These are phyloP conservation scores for Dioscorea zingiberensis DNA, from an alignment of 106 monocot species.

Conservation along the genomic window DNA sequence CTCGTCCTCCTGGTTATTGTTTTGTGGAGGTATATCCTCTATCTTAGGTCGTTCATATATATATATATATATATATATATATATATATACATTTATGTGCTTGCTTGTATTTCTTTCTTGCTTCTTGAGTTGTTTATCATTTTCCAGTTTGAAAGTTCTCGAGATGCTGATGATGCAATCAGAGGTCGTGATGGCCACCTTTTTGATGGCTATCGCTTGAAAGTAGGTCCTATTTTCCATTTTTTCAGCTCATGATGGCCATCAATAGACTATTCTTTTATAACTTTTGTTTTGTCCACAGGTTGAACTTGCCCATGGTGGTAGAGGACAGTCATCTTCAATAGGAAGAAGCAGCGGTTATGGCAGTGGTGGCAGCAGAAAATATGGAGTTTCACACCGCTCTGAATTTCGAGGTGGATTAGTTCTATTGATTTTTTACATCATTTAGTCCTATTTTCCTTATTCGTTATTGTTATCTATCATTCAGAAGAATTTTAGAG, in stretches of 20 bases:
- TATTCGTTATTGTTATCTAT: neutral
- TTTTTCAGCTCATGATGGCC: too few relatives aligned
- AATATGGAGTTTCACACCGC: slow-evolving; percentile 48
- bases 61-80: too few relatives aligned
- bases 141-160: slow-evolving; percentile 68
- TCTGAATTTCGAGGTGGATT: slow-evolving; percentile 65
- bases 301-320: slow-evolving; percentile 86
- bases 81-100: too few relatives aligned
- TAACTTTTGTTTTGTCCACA: slow-evolving; percentile 1
- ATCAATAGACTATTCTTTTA: neutral
- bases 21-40: slow-evolving; percentile 68
- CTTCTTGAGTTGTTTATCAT: neutral
- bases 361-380: slow-evolving; percentile 34
- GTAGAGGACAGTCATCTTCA: slow-evolving; percentile 52
- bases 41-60: neutral
- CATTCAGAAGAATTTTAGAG: too few relatives aligned
- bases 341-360: slow-evolving; percentile 37
- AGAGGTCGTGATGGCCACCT: slow-evolving; percentile 71
- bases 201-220: slow-evolving; percentile 62
- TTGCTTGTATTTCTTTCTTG: neutral
- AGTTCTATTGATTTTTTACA: neutral
- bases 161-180: slow-evolving; percentile 80
- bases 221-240: slow-evolving; percentile 23
- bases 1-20: slow-evolving; percentile 84
- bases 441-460: neutral